phyloP scores from a whole-genome alignment of 2,329 filamentous ascomycete species.

The Hymenoscyphus albidus region DNA sequence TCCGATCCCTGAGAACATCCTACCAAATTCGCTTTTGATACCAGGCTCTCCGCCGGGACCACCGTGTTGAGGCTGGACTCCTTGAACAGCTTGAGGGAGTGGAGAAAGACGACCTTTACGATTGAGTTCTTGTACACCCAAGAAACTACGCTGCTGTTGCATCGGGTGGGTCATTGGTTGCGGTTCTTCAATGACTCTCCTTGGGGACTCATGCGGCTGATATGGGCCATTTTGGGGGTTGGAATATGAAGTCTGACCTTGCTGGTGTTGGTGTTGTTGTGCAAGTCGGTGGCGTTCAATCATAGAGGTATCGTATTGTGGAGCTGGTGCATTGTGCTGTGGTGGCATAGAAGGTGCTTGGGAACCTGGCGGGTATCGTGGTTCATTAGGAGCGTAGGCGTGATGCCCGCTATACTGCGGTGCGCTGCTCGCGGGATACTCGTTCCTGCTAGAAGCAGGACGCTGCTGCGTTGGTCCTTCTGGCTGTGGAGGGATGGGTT shows the following conservation, averaged over 20 bases:
- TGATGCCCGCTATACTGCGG: constrained; percentile 28
- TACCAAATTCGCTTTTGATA: constrained; percentile 91
- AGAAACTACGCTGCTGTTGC: constrained; percentile 59
- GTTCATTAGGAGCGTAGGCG: constrained; percentile 29
- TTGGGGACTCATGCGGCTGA: constrained; percentile 44
- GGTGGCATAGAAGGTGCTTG: constrained; percentile 33
- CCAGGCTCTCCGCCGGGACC: constrained; percentile 78
- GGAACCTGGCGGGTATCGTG: constrained; percentile 36
- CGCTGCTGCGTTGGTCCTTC: constrained; percentile 16
- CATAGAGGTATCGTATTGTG: constrained; percentile 32
- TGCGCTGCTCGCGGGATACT: constrained; percentile 26
- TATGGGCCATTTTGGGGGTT: constrained; percentile 40
- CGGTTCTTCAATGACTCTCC: constrained; percentile 47
- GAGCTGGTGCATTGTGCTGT: constrained; percentile 33
- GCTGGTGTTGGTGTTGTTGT: constrained; percentile 36
- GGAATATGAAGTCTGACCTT: constrained; percentile 35
- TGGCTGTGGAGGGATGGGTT: constrained; percentile 15
- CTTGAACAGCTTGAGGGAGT: constrained; percentile 88
- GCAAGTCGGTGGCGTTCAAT: constrained; percentile 34
- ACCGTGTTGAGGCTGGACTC: constrained; percentile 75
- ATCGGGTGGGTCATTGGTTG: constrained; percentile 40
- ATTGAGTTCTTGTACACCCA: constrained; percentile 73
- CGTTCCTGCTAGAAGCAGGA: constrained; percentile 25
- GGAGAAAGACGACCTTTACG: constrained; percentile 82
- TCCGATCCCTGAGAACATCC: constrained; percentile 92